A percentile compares a stretch with the other conserved stretches of the same genome.
Evolutionary conservation across 768 basidiomycete genomes (phyloP).

Genomic region (Peribolospora kevripleyi): DNA sequence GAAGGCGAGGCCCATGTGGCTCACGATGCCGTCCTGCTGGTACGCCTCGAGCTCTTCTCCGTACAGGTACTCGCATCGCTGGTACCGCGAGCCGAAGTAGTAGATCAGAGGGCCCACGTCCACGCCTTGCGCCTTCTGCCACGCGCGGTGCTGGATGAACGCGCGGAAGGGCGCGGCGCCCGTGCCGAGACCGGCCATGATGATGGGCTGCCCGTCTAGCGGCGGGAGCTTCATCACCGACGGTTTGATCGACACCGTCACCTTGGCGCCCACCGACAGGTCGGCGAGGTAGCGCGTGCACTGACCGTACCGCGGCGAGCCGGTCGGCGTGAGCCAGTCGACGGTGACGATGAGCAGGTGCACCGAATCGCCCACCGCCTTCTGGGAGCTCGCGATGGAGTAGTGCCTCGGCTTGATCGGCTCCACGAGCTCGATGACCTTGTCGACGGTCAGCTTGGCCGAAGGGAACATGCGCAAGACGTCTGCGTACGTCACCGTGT

Average conservation of each 20-base stretch:
- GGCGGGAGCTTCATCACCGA: conserved; percentile 99
- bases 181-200: conserved; percentile 96
- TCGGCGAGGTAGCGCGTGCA: conserved; percentile 83
- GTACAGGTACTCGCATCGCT: conserved; percentile 87
- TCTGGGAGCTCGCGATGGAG: conserved; percentile 88
- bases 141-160: conserved; percentile 85
- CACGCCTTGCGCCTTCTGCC: conserved; percentile 46
- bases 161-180: conserved; percentile 98
- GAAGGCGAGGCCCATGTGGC: conserved; percentile 81
- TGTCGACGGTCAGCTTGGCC: conserved; percentile 36
- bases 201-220: conserved; percentile 60
- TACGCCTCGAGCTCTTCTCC: conserved; percentile 73
- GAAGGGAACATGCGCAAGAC: conserved; percentile 49
- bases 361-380: conserved; percentile 79
- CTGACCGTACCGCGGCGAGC: conserved; percentile 59
- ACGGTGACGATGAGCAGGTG: conserved; percentile 90
- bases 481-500: conserved; percentile 82
- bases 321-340: conserved; percentile 67
- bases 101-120: conserved; percentile 82
- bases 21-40: conserved; percentile 57
- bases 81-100: conserved; percentile 95
- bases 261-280: conserved; percentile 63
- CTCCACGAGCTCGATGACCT: conserved; percentile 61
- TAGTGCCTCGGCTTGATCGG: conserved; percentile 96
- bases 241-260: conserved; percentile 92